phyloP scores from a whole-genome alignment of 257 asterid genomes.

The Cruciata laevipes region DNA sequence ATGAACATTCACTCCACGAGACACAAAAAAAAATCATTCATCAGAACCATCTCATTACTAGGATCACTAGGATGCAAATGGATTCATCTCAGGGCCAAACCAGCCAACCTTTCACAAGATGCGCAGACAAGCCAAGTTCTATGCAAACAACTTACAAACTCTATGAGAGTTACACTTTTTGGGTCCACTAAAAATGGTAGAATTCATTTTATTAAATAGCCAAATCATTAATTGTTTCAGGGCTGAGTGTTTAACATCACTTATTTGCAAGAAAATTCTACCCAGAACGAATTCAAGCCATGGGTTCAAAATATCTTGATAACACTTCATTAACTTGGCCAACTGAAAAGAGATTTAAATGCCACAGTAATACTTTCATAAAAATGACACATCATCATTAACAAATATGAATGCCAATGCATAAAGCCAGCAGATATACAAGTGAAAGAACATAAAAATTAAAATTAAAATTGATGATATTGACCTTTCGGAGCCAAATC shows the following conservation, averaged over 20 bases:
- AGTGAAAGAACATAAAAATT: neutral
- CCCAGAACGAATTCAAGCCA: neutral
- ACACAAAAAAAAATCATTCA: neutral
- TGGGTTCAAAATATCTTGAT: neutral
- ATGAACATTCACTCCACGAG: neutral
- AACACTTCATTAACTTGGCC: neutral
- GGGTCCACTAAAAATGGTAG: neutral
- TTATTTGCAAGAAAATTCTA: neutral
- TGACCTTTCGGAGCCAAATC: conserved; percentile 48
- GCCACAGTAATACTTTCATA: neutral
- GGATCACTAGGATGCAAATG: neutral
- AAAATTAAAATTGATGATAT: conserved; percentile 10
- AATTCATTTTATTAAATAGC: neutral
- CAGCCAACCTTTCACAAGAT: neutral
- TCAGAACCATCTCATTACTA: neutral
- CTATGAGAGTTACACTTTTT: neutral
- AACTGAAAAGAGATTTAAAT: neutral
- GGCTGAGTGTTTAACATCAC: neutral
- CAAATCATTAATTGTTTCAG: neutral
- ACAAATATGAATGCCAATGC: neutral
- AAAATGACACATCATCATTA: neutral
- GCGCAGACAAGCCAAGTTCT: neutral
- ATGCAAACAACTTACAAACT: neutral
- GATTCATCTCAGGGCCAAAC: neutral
- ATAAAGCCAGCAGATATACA: neutral